Evolutionary conservation across 345 rosid genomes (phyloP).

Genomic region (Populus pruinosa): DNA sequence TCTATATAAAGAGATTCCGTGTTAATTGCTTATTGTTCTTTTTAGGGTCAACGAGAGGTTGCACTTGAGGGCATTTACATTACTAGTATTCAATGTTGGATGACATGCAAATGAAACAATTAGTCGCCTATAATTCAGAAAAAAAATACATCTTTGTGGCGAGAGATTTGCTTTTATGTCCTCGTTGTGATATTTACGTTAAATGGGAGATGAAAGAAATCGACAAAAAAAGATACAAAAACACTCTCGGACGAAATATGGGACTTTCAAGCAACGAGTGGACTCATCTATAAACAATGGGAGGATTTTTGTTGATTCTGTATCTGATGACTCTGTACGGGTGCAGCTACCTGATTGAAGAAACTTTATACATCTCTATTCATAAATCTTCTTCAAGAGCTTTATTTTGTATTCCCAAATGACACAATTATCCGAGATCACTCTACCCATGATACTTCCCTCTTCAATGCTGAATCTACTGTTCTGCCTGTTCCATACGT

Average conservation of each 20-base stretch:
- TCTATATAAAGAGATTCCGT: too few relatives aligned
- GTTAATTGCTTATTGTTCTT: too few relatives aligned
- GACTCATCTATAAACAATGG: background rate
- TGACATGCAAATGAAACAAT: background rate
- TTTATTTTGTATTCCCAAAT: conserved; percentile 35
- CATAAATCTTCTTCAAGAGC: conserved; percentile 7
- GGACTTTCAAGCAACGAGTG: background rate
- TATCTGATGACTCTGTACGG: background rate
- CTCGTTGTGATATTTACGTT: background rate
- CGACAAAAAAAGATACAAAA: background rate
- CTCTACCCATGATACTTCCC: conserved; percentile 57
- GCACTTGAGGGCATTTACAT: too few relatives aligned
- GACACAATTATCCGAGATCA: conserved; percentile 50
- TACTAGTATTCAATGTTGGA: background rate
- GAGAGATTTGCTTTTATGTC: background rate
- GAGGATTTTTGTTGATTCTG: background rate
- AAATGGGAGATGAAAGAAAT: background rate
- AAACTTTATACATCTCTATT: background rate
- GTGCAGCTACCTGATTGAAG: background rate
- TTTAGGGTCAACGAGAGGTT: too few relatives aligned
- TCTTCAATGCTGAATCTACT: conserved; percentile 45
- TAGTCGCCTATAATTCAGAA: background rate
- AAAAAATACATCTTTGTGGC: background rate
- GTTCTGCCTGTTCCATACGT: conserved; percentile 78
- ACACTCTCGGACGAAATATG: background rate